Base-by-base conservation (phyloP, 768 basidiomycete genomes). In the Chiua virens region DNA sequence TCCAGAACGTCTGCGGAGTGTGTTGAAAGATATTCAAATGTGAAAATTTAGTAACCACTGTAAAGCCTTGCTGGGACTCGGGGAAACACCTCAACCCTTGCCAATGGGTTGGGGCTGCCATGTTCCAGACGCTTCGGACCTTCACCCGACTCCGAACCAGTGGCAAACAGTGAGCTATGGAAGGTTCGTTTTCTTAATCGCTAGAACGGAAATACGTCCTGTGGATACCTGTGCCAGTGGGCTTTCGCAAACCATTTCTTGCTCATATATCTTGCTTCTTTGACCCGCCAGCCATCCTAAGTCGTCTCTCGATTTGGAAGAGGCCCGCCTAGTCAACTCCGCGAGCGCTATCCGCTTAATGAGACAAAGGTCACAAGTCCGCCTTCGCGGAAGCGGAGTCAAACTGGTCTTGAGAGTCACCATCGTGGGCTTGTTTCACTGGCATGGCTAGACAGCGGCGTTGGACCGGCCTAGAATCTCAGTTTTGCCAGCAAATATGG, bases 301-400 rank as follows among this genome's bases (percentile, higher is more conserved):
- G 36, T 45, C 34, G 35, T 38, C 61, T 59, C 64, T 64, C 64
- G 52, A 66, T 68, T 66, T 66, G 60, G 66, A 59, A 56, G 49
- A 63, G n/a, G 42, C 39, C 37, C 30, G 42, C 22, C 42, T 32
- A 23, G 50, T 43, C 57, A 68, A 68, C 67, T 68, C 67, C 67
- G 67, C 67, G 67, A 67, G 64, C 59, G 38, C 43, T 44, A 30
- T 25, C 55, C 62, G 54, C 58, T 57, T 49, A 50, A 52, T 52
- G 52, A 25, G 36, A 46, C 50, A 15, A 15, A 18, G 32, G 42
- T 56, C 42, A 30, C 35, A 64, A 66, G 60, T 62, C 53, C 66
- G 58, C 58, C 49, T 48, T 64, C 67, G 64, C 69, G 69, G 64
- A 66, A 58, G 57, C 63, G 55, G 50, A 65, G 55, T 62, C 59